Percentiles rank a stretch among this genome's conserved stretches.
Conservation (phyloP, 2,329 filamentous ascomycete genomes). For the Lizonia empirigonia region DNA sequence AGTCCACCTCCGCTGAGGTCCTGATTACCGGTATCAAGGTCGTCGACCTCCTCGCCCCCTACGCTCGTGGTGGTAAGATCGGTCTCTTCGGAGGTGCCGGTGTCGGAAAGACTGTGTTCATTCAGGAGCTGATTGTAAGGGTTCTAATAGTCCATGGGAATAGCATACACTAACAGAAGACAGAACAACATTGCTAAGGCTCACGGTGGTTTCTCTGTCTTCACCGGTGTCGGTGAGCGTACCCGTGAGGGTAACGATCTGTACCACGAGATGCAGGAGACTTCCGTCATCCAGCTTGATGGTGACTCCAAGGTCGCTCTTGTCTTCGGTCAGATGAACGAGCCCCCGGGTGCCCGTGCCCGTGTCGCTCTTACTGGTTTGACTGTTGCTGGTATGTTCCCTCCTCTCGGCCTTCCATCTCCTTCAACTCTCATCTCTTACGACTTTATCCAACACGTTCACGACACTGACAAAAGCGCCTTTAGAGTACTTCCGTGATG, state of each 20-base stretch:
- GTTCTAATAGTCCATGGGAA: not conserved
- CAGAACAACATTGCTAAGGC: conserved; percentile 99
- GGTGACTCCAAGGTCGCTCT: conserved; percentile 99
- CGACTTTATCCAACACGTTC: conserved; percentile 56
- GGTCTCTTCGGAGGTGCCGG: conserved; percentile 99
- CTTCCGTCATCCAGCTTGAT: conserved; percentile 97
- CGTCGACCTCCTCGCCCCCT: conserved; percentile 97
- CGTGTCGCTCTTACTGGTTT: conserved; percentile 95
- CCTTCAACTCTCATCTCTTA: not conserved
- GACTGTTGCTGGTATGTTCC: not conserved
- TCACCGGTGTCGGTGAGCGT: conserved; percentile 99
- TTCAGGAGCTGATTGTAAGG: conserved; percentile 94
- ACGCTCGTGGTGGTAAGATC: conserved; percentile 99
- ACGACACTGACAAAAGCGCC: conserved; percentile 55
- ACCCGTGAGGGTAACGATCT: conserved; percentile 99
- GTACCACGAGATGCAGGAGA: conserved; percentile 99
- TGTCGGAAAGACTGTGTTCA: conserved; percentile 99
- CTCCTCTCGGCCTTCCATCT: not conserved
- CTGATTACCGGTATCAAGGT: conserved; percentile 99
- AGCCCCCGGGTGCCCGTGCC: conserved; percentile 98
- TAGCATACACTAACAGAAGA: conserved; percentile 32
- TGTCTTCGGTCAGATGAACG: conserved; percentile 99
- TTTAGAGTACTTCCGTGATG: conserved; percentile 82
- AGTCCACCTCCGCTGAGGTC: conserved; percentile 95
- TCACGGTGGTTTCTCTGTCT: conserved; percentile 99